Percentiles rank a stretch among this genome's conserved stretches.
Conservation (phyloP, 768 basidiomycete species). For the Tylopilus felleus region DNA sequence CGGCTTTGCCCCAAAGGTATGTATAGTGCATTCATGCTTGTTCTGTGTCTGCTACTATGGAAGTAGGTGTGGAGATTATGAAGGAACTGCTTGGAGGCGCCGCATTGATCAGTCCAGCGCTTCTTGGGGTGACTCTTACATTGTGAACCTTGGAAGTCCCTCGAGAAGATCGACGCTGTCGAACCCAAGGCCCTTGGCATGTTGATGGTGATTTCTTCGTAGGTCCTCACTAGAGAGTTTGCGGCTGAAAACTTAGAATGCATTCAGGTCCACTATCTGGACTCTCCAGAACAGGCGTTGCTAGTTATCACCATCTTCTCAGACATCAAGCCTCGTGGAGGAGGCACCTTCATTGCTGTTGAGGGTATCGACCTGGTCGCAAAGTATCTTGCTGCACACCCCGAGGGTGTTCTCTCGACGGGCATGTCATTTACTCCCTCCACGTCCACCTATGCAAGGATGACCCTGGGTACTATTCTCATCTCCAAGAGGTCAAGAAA, state of each 20-base stretch:
- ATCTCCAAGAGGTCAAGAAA: no score
- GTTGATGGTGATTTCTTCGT: neutral
- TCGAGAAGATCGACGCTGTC: neutral
- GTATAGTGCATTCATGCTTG: neutral
- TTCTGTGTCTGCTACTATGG: neutral
- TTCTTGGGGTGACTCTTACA: neutral
- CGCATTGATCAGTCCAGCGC: neutral
- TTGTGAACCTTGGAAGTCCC: neutral
- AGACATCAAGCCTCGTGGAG: conserved; percentile 4
- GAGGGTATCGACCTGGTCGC: neutral
- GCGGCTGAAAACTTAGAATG: no score
- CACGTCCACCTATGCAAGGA: neutral
- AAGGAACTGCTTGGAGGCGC: neutral
- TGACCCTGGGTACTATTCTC: neutral
- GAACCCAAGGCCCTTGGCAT: neutral
- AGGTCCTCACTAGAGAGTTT: neutral
- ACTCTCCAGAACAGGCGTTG: neutral
- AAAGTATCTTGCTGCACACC: neutral
- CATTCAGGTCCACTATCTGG: neutral
- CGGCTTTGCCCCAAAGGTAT: conserved; percentile 50
- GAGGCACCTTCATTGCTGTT: neutral
- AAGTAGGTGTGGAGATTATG: neutral
- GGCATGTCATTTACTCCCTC: neutral
- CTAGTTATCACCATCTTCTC: conserved; percentile 8
- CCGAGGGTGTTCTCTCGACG: neutral